Conservation (phyloP, 1,284 basidiomycete species). For the Trichosporon sp. region DNA sequence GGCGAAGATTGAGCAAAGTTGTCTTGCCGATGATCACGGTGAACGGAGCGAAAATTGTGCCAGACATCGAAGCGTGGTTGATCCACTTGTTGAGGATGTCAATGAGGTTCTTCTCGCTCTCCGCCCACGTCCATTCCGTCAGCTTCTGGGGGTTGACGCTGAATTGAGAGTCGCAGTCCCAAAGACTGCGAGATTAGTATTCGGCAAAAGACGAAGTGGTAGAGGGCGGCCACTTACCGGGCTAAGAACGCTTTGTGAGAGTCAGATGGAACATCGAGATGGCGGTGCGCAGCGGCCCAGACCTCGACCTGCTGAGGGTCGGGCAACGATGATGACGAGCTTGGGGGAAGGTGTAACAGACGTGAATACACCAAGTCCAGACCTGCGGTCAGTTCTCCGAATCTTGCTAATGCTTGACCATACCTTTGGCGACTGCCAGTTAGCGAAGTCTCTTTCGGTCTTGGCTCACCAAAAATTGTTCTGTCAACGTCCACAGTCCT, state of each 20-base stretch:
- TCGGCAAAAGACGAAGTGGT: neutral
- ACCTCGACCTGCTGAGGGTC: neutral
- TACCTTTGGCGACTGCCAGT: neutral
- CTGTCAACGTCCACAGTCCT: slow-evolving; percentile 6
- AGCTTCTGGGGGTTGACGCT: neutral
- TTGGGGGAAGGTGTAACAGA: slow-evolving; percentile 8
- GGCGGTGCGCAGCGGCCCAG: slow-evolving; percentile 11
- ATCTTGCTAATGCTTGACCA: neutral
- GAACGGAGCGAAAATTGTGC: neutral
- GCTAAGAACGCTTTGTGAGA: slow-evolving; percentile 8
- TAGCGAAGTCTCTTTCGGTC: neutral
- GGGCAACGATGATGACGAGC: neutral
- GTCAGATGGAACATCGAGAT: slow-evolving; percentile 9
- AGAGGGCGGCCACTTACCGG: slow-evolving; percentile 3
- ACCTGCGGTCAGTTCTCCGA: slow-evolving; percentile 5
- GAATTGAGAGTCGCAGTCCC: slow-evolving; percentile 11
- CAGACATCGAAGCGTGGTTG: slow-evolving; percentile 3
- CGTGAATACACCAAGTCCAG: slow-evolving; percentile 7
- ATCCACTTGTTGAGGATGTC: slow-evolving; percentile 7
- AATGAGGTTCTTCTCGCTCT: slow-evolving; percentile 2
- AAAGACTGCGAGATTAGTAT: slow-evolving; percentile 3
- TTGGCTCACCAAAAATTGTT: slow-evolving; percentile 8
- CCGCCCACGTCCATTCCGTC: neutral
- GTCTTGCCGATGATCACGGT: slow-evolving; percentile 5
- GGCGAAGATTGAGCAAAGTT: slow-evolving; percentile 6